Evolutionary conservation across 306 rosid species (phyloP).

Genomic region (Malus sieversii): DNA sequence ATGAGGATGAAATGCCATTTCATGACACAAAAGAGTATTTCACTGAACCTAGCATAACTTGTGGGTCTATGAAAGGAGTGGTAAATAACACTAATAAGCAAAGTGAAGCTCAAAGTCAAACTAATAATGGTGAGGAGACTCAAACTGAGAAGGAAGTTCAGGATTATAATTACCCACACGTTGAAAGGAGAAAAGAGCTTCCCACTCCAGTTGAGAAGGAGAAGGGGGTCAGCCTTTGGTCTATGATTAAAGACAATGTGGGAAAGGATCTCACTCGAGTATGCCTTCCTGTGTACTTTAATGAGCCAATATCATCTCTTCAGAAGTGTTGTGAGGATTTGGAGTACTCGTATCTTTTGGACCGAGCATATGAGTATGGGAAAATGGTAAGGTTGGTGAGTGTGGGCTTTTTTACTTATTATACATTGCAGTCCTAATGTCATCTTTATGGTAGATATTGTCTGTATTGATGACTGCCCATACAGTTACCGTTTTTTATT

Average conservation of each 20-base stretch:
- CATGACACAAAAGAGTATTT: conserved; percentile 67
- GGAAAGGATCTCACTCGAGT: conserved; percentile 95
- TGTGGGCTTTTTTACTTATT: too few species aligned
- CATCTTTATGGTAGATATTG: too few species aligned
- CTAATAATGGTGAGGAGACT: conserved; percentile 35
- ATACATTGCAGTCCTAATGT: too few species aligned
- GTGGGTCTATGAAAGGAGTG: conserved; percentile 34
- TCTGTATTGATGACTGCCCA: too few species aligned
- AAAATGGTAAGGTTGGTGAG: conserved; percentile 49
- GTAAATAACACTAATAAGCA: conserved; percentile 26
- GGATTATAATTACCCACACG: conserved; percentile 32
- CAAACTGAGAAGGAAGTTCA: conserved; percentile 21
- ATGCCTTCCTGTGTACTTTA: conserved; percentile 97
- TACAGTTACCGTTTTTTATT: too few species aligned
- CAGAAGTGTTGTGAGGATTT: conserved; percentile 95
- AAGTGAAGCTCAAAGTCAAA: conserved; percentile 27
- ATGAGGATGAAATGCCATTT: conserved; percentile 69
- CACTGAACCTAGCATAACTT: conserved; percentile 42
- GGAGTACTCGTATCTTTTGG: conserved; percentile 88
- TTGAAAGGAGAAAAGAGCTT: conserved; percentile 73
- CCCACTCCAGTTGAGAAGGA: conserved; percentile 93
- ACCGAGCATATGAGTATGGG: conserved; percentile 76
- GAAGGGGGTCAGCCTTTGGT: conserved; percentile 96
- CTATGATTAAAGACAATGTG: conserved; percentile 93
- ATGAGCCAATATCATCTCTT: conserved; percentile 95